phyloP scores from a whole-genome alignment of 208 protist species.

The Acanthamoeba royreba region DNA sequence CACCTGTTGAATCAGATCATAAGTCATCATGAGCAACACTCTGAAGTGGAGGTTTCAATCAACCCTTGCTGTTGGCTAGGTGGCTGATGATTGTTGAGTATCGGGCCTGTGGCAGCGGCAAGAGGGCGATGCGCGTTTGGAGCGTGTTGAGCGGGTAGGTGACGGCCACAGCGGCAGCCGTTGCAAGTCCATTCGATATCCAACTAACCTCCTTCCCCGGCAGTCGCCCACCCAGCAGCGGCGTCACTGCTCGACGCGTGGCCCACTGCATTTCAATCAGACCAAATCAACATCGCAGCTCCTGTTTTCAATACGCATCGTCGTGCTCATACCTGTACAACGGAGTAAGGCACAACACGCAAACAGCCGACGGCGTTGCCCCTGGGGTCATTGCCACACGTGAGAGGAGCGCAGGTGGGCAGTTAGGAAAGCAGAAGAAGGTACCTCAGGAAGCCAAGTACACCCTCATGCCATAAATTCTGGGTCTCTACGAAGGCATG shows the following conservation, averaged over 20 bases:
- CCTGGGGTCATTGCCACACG: not conserved
- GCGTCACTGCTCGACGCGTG: not conserved
- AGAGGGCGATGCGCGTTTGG: not conserved
- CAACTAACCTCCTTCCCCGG: not conserved
- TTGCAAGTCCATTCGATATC: not conserved
- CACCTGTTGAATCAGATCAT: too few species aligned
- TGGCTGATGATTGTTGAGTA: not conserved
- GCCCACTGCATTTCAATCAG: not conserved
- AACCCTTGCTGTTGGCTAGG: not conserved
- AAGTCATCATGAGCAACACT: too few species aligned
- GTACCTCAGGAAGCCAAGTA: not conserved
- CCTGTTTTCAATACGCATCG: not conserved
- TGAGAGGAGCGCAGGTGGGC: not conserved
- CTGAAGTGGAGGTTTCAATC: too few species aligned
- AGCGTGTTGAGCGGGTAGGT: not conserved
- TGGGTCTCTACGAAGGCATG: not conserved
- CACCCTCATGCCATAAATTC: not conserved
- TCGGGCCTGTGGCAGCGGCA: not conserved
- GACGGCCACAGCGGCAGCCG: not conserved
- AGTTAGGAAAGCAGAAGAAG: too few species aligned
- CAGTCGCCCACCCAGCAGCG: not conserved
- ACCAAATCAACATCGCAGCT: not conserved
- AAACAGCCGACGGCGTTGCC: not conserved
- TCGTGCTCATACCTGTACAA: not conserved
- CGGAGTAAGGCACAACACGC: not conserved